Percentiles rank a stretch among this genome's conserved stretches.
Conservation (phyloP, 345 rosid genomes). For the Brassica incana region DNA sequence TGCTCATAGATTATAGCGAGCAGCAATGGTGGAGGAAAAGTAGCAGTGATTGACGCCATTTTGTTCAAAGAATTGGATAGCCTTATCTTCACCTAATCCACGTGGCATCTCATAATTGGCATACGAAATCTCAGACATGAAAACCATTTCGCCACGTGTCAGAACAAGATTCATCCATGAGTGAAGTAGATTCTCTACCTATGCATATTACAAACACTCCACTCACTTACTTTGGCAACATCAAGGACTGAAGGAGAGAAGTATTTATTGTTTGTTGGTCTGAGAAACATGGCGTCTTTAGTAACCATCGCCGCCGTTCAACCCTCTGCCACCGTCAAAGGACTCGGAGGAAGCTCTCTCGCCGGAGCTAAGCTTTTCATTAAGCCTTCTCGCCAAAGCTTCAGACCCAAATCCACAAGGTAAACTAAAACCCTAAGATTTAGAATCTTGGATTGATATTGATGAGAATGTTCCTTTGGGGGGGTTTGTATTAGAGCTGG, state of each 20-base stretch:
- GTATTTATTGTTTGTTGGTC: neutral
- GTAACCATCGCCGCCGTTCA: constrained; percentile 61
- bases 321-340: constrained; percentile 60
- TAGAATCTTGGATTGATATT: constrained; percentile 15
- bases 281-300: constrained; percentile 72
- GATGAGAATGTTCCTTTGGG: neutral
- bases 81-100: constrained; percentile 56
- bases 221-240: constrained; percentile 18
- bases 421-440: neutral
- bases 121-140: constrained; percentile 41
- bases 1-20: constrained; percentile 2
- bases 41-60: constrained; percentile 63
- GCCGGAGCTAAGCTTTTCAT: constrained; percentile 69
- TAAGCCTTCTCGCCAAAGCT: constrained; percentile 61
- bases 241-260: neutral
- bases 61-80: constrained; percentile 34
- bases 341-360: constrained; percentile 71
- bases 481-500: constrained; percentile 44
- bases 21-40: constrained; percentile 49
- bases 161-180: constrained; percentile 40
- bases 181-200: constrained; percentile 23
- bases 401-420: constrained; percentile 49
- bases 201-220: constrained; percentile 23
- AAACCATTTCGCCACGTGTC: constrained; percentile 66
- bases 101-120: constrained; percentile 54